Evolutionary conservation across 169 alveolate species (phyloP).

Genomic region (Plasmodium gallinaceum): DNA sequence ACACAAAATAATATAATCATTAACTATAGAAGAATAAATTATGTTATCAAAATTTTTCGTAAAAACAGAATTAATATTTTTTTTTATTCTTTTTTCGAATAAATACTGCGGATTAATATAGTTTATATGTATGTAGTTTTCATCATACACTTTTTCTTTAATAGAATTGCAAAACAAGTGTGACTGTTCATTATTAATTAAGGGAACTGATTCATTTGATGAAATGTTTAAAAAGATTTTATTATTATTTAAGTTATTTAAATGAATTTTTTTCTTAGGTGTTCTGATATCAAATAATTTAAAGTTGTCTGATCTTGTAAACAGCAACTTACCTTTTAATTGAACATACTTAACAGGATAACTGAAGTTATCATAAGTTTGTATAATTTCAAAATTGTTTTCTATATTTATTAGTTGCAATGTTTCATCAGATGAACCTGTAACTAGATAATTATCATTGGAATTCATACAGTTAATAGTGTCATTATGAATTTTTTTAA

Average conservation of each 20-base stretch:
- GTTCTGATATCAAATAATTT: slow-evolving; percentile 76
- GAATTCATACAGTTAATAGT: slow-evolving; percentile 78
- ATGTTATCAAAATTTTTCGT: not conserved
- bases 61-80: not conserved
- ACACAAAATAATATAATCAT: slow-evolving; percentile 34
- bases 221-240: not conserved
- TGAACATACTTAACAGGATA: slow-evolving; percentile 22
- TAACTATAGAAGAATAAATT: slow-evolving; percentile 17
- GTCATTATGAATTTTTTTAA: slow-evolving; percentile 78
- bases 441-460: slow-evolving; percentile 72
- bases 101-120: slow-evolving; percentile 18
- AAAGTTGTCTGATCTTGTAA: slow-evolving; percentile 39
- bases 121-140: slow-evolving; percentile 11
- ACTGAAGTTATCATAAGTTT: slow-evolving; percentile 53
- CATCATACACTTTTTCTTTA: slow-evolving; percentile 8
- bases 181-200: slow-evolving; percentile 3
- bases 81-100: slow-evolving; percentile 64
- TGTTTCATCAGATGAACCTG: slow-evolving; percentile 85
- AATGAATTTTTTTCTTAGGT: slow-evolving; percentile 53
- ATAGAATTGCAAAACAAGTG: not conserved
- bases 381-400: slow-evolving; percentile 58
- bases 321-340: slow-evolving; percentile 28
- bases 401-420: slow-evolving; percentile 78
- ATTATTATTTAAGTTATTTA: slow-evolving; percentile 48
- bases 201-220: not conserved